Base-by-base conservation (phyloP, 2,329 filamentous ascomycete genomes). In the Pseudocercospora fijiensis region DNA sequence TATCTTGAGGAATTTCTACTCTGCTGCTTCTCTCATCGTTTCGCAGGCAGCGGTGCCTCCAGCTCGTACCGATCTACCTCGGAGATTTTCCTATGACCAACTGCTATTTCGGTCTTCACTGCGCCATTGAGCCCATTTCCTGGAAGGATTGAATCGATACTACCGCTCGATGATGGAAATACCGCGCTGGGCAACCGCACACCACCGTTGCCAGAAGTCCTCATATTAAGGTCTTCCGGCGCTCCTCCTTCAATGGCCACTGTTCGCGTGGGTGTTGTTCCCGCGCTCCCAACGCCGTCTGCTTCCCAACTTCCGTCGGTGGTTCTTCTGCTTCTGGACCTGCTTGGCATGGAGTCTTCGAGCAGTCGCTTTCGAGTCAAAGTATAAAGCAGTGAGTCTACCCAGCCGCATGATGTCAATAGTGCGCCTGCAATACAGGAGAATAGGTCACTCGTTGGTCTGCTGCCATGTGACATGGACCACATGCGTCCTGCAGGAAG, bases 311-410 rank as follows among this genome's bases (percentile, higher is more conserved):
- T 58, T 11, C 58, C 60, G 59, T 65, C 61, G 24, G 60, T 64
- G 28, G 27, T 56, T 5, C 58, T 57, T 13, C 57, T 24, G 9
- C 58, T 57, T 13, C 57, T 24, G 9, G 55, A 60, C 24, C 57
- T 24, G 28, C 52, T 11, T 7, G 73, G 70, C 67, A 74, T 75
- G 26, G 72, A 73, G 52, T 74, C 73, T 69, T 83, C 76, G 41
- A 87, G 79, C 66, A 86, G 79, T 53, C 83, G 82, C 61, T 81
- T 81, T 13, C 85, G 80, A 0, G 85, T 87, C 4, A 85, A 74
- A 0, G 83, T 84, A 76, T 86, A 87, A 3, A 87, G 78, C 1
- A 85, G 71, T 11, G 84, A 83, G 70, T 87, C 85, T 20, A 86
- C 81, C 75, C 85, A 82, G 18, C 85, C 85, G 62, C 84, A 86